Percentiles rank a stretch among this genome's conserved stretches.
These are phyloP conservation scores for Xenoacremonium recifei DNA, from an alignment of 2,329 filamentous ascomycete genomes.

Conservation along the genomic window DNA sequence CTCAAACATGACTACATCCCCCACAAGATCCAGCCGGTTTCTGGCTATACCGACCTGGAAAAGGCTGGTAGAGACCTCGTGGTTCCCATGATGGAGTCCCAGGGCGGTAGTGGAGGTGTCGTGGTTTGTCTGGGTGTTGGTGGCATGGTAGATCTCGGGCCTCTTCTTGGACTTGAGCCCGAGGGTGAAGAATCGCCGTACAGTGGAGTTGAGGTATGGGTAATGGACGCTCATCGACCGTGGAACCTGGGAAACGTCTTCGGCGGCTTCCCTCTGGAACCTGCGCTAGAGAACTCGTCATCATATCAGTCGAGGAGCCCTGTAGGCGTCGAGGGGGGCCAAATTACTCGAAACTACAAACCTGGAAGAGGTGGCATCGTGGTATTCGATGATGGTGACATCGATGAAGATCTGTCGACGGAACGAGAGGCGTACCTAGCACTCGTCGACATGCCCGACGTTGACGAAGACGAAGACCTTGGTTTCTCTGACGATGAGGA, in stretches of 20 bases:
- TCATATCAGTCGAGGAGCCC: conserved; percentile 53
- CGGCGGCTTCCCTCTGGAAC: conserved; percentile 64
- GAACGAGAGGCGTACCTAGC: conserved; percentile 83
- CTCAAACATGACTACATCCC: conserved; percentile 96
- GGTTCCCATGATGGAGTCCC: conserved; percentile 78
- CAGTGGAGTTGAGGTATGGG: conserved; percentile 91
- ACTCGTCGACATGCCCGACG: conserved; percentile 86
- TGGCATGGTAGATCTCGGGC: conserved; percentile 83
- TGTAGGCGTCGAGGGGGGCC: conserved; percentile 69
- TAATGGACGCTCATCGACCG: conserved; percentile 85
- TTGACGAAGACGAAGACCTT: conserved; percentile 70
- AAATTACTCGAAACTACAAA: conserved; percentile 68
- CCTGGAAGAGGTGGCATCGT: conserved; percentile 84
- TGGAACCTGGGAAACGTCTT: conserved; percentile 97
- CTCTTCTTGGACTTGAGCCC: conserved; percentile 67
- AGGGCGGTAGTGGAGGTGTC: conserved; percentile 82
- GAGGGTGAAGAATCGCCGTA: conserved; percentile 67
- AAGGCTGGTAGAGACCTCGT: conserved; percentile 77
- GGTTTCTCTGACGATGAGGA: conserved; percentile 58
- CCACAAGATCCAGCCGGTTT: conserved; percentile 94
- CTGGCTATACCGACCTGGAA: conserved; percentile 87
- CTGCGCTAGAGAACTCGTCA: conserved; percentile 45
- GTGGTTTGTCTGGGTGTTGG: conserved; percentile 93
- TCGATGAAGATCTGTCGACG: conserved; percentile 72
- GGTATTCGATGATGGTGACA: conserved; percentile 94